These are phyloP conservation scores for Urochloa ruziziensis DNA, from an alignment of 176 grass and related monocot genomes.

Conservation along the genomic window DNA sequence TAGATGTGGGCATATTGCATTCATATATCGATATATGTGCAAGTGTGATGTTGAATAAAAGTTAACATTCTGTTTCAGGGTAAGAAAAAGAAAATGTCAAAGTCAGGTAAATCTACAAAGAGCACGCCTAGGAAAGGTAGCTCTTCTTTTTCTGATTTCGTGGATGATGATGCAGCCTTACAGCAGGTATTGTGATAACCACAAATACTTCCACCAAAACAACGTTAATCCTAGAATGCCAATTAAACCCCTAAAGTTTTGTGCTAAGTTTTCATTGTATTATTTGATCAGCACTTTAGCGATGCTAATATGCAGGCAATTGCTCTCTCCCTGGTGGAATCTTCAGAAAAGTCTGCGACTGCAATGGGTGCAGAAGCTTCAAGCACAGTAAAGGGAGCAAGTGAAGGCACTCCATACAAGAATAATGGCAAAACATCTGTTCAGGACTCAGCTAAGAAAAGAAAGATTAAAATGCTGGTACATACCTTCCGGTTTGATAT, in stretches of 20 bases:
- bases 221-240: background rate
- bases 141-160: slow-evolving; percentile 27
- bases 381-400: slow-evolving; percentile 11
- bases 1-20: background rate
- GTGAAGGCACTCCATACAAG: slow-evolving; percentile 18
- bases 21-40: background rate
- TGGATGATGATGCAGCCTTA: slow-evolving; percentile 67
- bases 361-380: slow-evolving; percentile 18
- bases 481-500: background rate
- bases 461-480: slow-evolving; percentile 61
- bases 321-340: slow-evolving; percentile 63
- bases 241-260: background rate
- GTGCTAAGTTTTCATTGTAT: background rate
- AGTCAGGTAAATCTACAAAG: slow-evolving; percentile 39
- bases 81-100: slow-evolving; percentile 46
- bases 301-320: slow-evolving; percentile 63
- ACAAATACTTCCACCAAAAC: background rate
- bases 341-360: slow-evolving; percentile 16
- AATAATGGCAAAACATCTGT: slow-evolving; percentile 26
- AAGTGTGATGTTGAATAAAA: background rate
- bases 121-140: slow-evolving; percentile 2
- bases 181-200: slow-evolving; percentile 52
- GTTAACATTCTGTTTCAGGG: slow-evolving; percentile 34
- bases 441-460: slow-evolving; percentile 41
- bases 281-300: background rate